Base-by-base conservation (phyloP, 345 rosid genomes). In the Clarkia xantiana region DNA sequence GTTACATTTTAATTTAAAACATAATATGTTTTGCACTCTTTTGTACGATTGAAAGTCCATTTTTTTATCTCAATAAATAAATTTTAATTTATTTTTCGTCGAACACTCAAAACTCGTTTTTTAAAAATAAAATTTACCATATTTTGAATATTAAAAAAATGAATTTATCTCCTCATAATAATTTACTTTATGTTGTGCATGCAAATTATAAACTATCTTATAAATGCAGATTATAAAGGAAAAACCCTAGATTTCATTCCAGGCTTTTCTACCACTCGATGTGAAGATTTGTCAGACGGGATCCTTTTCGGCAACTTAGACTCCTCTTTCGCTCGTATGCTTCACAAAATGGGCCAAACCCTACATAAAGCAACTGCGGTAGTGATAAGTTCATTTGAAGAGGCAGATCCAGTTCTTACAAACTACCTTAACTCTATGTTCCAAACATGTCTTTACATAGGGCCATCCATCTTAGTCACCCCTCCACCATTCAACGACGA, bases 291-390 rank as follows among this genome's bases (percentile, higher is more conserved):
- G 16, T 77, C 80, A 0, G 17, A 15, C 0, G 85, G 64, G 18
- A 12, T 73, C 34, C n/a, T 49, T 14, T 6, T 46, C 0, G 54
- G 50, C 2, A 16, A 47, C 14, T 0, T 49, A 0, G 51, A 56
- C 12, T 14, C 65, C 13, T 45, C 60, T 2, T 39, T 81, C 23
- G 20, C 71, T 6, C 0, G 17, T 22, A 45, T 71, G 70, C 8
- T 71, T 17, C 42, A 71, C 23, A 69, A 65, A 53, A 64, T 78
- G 76, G 82, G 70, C 16, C 39, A 39, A 42, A 49, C 15, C 10
- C 49, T 78, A 36, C 66, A 77, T 8, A 61, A 57, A 40, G 76
- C 85, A 14, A 49, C 70, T 0, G 75, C 62, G 1, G 58, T 78
- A 6, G 71, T 23, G 14, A 40, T 36, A 8, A 81, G 69, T 52